phyloP scores from a whole-genome alignment of 2,329 filamentous ascomycete species.

The Aspergillus flavus region DNA sequence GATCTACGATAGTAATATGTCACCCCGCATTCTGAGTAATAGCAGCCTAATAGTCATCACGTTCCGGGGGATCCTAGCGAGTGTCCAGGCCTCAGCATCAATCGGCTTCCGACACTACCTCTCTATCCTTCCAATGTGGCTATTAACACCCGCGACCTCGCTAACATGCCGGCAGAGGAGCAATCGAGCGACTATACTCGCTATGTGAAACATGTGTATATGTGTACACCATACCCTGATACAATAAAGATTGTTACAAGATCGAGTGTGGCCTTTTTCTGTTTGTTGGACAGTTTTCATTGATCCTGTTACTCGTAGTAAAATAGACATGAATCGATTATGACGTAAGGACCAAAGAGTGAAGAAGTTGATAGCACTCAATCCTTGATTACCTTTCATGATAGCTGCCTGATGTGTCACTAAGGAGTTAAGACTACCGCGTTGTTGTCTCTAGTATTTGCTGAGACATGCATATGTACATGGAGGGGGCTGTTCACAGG shows the following conservation, averaged over 20 bases:
- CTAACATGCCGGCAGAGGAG: background rate
- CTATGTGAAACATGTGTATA: background rate
- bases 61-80: background rate
- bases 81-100: background rate
- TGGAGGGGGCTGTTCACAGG: background rate
- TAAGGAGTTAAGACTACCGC: background rate
- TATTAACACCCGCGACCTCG: background rate
- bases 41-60: background rate
- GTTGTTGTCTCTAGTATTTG: background rate
- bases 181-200: background rate
- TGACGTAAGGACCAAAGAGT: background rate
- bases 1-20: background rate
- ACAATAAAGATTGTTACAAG: background rate
- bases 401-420: background rate
- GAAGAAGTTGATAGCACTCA: background rate
- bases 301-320: background rate
- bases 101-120: too few relatives aligned
- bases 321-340: background rate
- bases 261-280: background rate
- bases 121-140: background rate
- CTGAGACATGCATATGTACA: background rate
- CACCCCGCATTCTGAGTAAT: background rate
- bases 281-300: background rate
- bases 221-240: background rate
- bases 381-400: too few relatives aligned